Base-by-base conservation (phyloP, 495 filamentous ascomycete genomes). In the Peziza echinospora region DNA sequence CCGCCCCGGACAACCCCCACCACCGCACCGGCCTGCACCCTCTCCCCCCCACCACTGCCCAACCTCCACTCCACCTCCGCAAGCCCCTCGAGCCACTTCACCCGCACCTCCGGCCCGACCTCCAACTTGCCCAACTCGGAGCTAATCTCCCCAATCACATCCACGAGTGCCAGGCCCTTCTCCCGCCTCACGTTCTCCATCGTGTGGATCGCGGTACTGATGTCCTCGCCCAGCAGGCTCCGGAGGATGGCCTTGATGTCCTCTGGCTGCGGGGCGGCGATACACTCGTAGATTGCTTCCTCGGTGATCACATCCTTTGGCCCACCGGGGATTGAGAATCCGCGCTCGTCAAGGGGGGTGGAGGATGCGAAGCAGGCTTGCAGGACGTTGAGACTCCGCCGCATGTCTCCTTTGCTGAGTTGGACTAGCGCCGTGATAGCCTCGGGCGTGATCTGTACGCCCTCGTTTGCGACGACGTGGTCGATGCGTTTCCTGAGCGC, bases 351-450 rank as follows among this genome's bases (percentile, higher is more conserved):
- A 26, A 91, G 68, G 1, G 84, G 82, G 26, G 77, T 84, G 50
- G 79, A 71, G 65, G 52, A 48, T 46, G 89, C 91, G 61, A 93
- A 82, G 53, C 91, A 97, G 10, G 91, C 91, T 63, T 97, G 91
- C 5, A 97, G 71, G 11, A 96, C 89, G 59, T 96, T 97, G 47
- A 96, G 61, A 1, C 89, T 89, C 37, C 91, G 70, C 48, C 91
- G 72, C 89, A 97, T 96, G 58, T 97, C 89, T 42, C 89, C 91
- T 60, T 84, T 84, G 63, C 83, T 91, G 44, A 99, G 68, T 49
- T 64, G 75, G 2, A 99, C 83, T 17, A 99, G 68, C 47, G 82
- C 77, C 26, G 83, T 76, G 1, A 75, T 69, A 0, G 89, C 89
- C 5, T 84, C 80, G 3, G 73, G 65, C 40, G 71, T 71, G 56